Evolutionary conservation across 2,329 filamentous ascomycete species (phyloP), one percentile per base, ranked within the genome.

Genomic region (Fusarium nodosum): DNA sequence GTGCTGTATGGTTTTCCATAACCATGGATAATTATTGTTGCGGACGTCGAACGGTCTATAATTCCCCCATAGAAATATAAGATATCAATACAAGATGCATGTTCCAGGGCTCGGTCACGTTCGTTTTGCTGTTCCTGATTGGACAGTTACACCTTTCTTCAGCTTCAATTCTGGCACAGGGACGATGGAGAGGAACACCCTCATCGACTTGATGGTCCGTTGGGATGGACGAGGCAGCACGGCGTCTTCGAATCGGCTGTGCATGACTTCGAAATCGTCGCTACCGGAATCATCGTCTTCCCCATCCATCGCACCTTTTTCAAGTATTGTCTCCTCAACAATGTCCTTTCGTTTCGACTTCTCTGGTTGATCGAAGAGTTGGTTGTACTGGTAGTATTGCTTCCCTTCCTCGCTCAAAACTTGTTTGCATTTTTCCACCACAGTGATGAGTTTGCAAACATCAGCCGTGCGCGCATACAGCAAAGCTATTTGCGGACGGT

Each of bases 361-460:
- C 12, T 77, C 68, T 28, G 80, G 79, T 20, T 84, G 78, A 64
- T 86, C 83, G 71, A 86, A 87, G 15, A 88, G 77, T 55, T 84
- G 80, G 64, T 89, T 89, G 76, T 87, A 89, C 75, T 88, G 87
- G 61, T 80, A 87, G 83, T 84, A 88, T 48, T 79, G 69, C 62
- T 79, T 81, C 5, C 81, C 82, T 41, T 81, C 77, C 52, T 83
- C 81, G 33, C 74, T 79, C 54, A 91, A 78, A 47, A 88, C 80
- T 39, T 85, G 80, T 77, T 91, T 90, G 58, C 84, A 84, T 38
- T 91, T 88, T 77, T 93, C 91, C 45, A 85, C 84, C 46, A 93
- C 85, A 6, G 87, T 90, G 71, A 93, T 86, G 72, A 93, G 82
- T 77, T 93, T 94, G 77, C 83, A 84, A 3, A 87, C 84, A 5